Base-by-base conservation (phyloP, 148 eudicot genomes). In the Tetragonia tetragonoides region DNA sequence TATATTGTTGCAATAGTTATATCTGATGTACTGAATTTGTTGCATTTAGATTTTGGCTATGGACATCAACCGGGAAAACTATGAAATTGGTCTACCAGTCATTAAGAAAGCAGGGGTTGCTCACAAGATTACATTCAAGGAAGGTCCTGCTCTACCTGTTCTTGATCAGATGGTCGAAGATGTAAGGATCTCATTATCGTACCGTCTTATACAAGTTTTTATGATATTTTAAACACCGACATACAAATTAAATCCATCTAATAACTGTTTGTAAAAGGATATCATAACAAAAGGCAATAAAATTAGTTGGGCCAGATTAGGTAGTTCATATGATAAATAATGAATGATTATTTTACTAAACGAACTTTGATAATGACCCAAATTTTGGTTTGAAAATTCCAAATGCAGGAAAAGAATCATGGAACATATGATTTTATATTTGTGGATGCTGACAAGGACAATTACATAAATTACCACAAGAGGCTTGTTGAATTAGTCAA, bases 391-490 rank as follows among this genome's bases (percentile, higher is more conserved):
- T 5, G 9, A 5, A 0, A 8, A 10, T 14, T 1, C 21, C 47
- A 65, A 20, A 11, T 63, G 57, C 70, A 80, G 81, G 75, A 9
- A 5, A 53, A 51, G 2, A 74, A 80, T 16, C 78, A 81, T 14
- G 87, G 80, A 18, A 66, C 76, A 16, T 81, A 75, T 51, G 87
- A 84, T 66, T 84, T 84, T 59, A 74, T 81, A 66, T 84, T 81
- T 20, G 87, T 84, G 75, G 87, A 84, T 49, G 87, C 87, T 12
- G 87, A 84, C 41, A 84, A 84, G 68, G 74, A 62, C 60, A 84
- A 84, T 71, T 81, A 81, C 9, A 11, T 74, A 6, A 84, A 79
- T 74, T 84, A 84, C 82, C 82, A 78, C 70, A 72, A 81, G 78
- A 78, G 84, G 69, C 28, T 84, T 46, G 23, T 84, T 65, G 80